Evolutionary conservation across 345 rosid genomes (phyloP).

Genomic region (Turritis glabra): DNA sequence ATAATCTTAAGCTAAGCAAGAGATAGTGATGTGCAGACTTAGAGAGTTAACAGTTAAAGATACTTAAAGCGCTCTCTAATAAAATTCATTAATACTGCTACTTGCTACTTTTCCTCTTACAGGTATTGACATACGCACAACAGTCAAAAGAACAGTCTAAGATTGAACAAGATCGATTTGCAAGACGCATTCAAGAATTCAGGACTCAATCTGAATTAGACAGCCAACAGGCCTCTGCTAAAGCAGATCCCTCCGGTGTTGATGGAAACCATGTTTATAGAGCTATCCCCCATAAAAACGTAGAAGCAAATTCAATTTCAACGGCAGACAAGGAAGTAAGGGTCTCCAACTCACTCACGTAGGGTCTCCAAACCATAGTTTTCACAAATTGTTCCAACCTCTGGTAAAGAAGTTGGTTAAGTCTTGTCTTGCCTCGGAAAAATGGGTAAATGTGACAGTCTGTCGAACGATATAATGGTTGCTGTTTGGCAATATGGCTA

Average conservation of each 20-base stretch:
- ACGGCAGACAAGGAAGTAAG: slow-evolving; percentile 68
- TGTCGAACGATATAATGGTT: not conserved
- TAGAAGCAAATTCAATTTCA: slow-evolving; percentile 57
- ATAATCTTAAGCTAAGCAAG: too few relatives aligned
- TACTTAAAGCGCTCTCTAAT: too few relatives aligned
- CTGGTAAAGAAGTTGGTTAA: not conserved
- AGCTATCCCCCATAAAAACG: slow-evolving; percentile 47
- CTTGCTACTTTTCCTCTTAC: slow-evolving; percentile 12
- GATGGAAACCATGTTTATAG: slow-evolving; percentile 50
- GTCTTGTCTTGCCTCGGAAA: not conserved
- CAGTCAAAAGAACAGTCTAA: slow-evolving; percentile 81
- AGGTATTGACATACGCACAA: slow-evolving; percentile 83
- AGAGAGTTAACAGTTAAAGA: too few relatives aligned
- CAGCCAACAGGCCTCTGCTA: slow-evolving; percentile 47
- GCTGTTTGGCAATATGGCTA: not conserved
- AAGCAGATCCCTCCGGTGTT: slow-evolving; percentile 46
- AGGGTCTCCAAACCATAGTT: not conserved
- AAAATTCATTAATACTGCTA: too few relatives aligned
- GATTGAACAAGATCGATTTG: slow-evolving; percentile 78
- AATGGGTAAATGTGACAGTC: not conserved
- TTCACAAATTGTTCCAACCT: not conserved
- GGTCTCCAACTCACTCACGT: slow-evolving; percentile 15
- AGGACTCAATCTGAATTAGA: slow-evolving; percentile 79
- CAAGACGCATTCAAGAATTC: slow-evolving; percentile 87
- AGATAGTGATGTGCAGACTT: too few relatives aligned